Conservation (phyloP, 2,329 filamentous ascomycete species). For the Aureobasidium sp. region DNA sequence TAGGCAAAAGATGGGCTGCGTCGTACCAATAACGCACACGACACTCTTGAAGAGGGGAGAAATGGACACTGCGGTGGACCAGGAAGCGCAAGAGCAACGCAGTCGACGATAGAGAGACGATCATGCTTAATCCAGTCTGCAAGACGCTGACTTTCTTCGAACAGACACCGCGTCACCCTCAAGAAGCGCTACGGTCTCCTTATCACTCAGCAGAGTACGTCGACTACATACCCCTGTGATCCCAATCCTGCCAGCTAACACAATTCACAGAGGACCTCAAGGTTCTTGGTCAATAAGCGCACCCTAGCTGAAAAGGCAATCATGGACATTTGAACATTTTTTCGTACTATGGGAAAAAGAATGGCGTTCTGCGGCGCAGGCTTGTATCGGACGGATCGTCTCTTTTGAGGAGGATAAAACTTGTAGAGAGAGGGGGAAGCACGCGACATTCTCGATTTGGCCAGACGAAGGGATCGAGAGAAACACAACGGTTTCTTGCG, state of each 20-base stretch:
- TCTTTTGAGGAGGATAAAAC: neutral
- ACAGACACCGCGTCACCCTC: conserved; percentile 81
- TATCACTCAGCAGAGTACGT: conserved; percentile 58
- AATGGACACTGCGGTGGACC: no score
- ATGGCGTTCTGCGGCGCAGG: conserved; percentile 13
- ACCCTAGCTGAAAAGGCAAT: neutral
- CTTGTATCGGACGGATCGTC: neutral
- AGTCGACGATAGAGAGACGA: neutral
- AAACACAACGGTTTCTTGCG: neutral
- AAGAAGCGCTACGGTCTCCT: conserved; percentile 90
- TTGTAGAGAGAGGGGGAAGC: neutral
- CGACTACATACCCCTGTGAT: neutral
- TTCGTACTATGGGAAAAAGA: conserved; percentile 7
- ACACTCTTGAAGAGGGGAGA: neutral
- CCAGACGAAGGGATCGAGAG: neutral
- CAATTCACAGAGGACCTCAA: conserved; percentile 13
- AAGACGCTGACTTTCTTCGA: neutral
- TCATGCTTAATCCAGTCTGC: neutral
- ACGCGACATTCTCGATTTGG: neutral
- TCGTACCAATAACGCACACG: neutral
- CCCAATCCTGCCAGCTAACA: neutral
- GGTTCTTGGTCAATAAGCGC: conserved; percentile 16
- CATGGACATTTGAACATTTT: neutral
- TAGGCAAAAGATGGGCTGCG: neutral
- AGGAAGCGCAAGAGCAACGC: neutral